Conservation (phyloP, 2,329 filamentous ascomycete genomes). For the Herpotrichia juniperi region DNA sequence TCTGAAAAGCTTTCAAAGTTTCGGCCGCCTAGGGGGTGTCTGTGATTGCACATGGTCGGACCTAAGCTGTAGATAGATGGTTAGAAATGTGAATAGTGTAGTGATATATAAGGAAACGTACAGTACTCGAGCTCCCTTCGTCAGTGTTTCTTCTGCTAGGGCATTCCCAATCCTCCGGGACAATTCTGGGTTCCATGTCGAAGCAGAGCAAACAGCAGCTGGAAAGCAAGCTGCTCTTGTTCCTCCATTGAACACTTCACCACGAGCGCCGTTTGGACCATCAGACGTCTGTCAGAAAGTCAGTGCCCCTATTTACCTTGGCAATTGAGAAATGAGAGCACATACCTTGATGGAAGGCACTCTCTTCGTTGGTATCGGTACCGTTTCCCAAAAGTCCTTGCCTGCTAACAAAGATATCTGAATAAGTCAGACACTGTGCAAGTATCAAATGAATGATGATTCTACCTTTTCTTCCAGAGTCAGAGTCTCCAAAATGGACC, state of each 20-base stretch:
- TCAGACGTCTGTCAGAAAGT: slow-evolving; percentile 60
- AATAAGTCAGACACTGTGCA: background rate
- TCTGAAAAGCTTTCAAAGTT: slow-evolving; percentile 82
- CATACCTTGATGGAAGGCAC: slow-evolving; percentile 62
- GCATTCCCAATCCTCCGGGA: slow-evolving; percentile 62
- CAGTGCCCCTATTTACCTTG: background rate
- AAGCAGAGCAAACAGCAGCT: slow-evolving; percentile 69
- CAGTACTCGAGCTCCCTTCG: slow-evolving; percentile 74
- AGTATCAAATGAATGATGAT: background rate
- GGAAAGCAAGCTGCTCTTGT: slow-evolving; percentile 73
- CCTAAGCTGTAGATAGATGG: slow-evolving; percentile 57
- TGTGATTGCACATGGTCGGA: slow-evolving; percentile 80
- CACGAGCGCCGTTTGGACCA: slow-evolving; percentile 72
- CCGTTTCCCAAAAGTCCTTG: slow-evolving; percentile 73
- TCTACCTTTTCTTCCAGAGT: slow-evolving; percentile 43
- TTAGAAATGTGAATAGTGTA: slow-evolving; percentile 1
- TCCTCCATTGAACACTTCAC: slow-evolving; percentile 68
- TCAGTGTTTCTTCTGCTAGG: slow-evolving; percentile 72
- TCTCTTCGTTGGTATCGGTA: slow-evolving; percentile 62
- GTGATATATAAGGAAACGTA: slow-evolving; percentile 17
- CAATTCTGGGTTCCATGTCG: slow-evolving; percentile 76
- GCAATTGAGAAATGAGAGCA: background rate
- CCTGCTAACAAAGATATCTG: slow-evolving; percentile 35
- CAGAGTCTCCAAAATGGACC: slow-evolving; percentile 36
- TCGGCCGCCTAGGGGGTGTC: slow-evolving; percentile 78